Percentiles rank a stretch among this genome's conserved stretches.
Conservation (phyloP, 306 rosid species). For the Inga laurina region DNA sequence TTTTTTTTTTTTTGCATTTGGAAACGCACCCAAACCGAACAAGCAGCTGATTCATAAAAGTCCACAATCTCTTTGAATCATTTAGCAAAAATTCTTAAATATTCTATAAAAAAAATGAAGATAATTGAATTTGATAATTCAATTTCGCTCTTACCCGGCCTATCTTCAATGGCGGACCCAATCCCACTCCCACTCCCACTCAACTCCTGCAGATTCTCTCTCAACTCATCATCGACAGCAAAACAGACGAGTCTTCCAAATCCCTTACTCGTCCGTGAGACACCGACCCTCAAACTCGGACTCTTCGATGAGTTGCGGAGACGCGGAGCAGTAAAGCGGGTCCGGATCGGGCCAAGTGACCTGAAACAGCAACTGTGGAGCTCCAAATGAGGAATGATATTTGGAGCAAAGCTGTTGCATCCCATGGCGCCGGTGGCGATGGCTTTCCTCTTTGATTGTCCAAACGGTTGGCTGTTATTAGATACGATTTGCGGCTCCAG, state of each 20-base stretch:
- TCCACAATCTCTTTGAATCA: not conserved
- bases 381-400: constrained; percentile 48
- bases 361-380: constrained; percentile 35
- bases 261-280: constrained; percentile 24
- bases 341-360: constrained; percentile 39
- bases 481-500: constrained; percentile 11
- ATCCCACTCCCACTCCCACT: constrained; percentile 10
- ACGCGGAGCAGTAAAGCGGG: constrained; percentile 39
- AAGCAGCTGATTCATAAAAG: not conserved
- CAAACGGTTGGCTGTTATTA: constrained; percentile 40
- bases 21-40: not conserved
- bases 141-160: constrained; percentile 49
- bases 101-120: not conserved
- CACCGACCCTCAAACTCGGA: constrained; percentile 34
- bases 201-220: constrained; percentile 54
- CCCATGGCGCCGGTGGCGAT: constrained; percentile 50
- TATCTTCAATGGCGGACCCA: constrained; percentile 66
- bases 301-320: constrained; percentile 29
- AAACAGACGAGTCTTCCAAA: constrained; percentile 47
- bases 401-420: constrained; percentile 50
- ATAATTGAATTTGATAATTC: not conserved
- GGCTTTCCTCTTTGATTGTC: not conserved
- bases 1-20: not conserved
- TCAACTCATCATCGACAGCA: constrained; percentile 76
- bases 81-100: not conserved